These are phyloP conservation scores for Pseudopediastrum boryanum DNA, from an alignment of 139 green algal genomes.

Conservation along the genomic window DNA sequence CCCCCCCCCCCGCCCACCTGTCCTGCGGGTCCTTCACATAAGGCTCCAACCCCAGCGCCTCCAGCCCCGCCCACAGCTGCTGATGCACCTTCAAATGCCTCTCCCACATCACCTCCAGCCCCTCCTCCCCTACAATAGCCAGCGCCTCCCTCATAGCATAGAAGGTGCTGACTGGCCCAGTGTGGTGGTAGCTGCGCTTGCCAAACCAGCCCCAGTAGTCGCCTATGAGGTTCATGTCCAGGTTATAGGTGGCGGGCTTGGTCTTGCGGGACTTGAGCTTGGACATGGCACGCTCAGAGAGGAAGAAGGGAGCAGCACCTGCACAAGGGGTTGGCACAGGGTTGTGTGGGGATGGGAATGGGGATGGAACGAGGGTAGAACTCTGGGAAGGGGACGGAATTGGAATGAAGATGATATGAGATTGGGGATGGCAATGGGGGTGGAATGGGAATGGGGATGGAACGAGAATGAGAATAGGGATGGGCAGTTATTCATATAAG, in stretches of 20 bases:
- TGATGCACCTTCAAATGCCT: slow-evolving; percentile 32
- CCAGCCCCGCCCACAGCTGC: slow-evolving; percentile 82
- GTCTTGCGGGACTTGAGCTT: slow-evolving; percentile 81
- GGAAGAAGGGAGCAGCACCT: slow-evolving; percentile 79
- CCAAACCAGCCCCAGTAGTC: slow-evolving; percentile 69
- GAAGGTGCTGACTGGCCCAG: slow-evolving; percentile 64
- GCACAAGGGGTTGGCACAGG: slow-evolving; percentile 14
- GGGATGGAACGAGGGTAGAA: too few relatives aligned
- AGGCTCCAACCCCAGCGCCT: slow-evolving; percentile 75
- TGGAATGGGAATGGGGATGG: too few relatives aligned
- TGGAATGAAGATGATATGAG: too few relatives aligned
- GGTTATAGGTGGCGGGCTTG: slow-evolving; percentile 76
- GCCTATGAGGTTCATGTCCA: slow-evolving; percentile 89
- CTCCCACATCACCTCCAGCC: slow-evolving; percentile 51
- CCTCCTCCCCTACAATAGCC: slow-evolving; percentile 76
- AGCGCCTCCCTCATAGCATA: slow-evolving; percentile 92
- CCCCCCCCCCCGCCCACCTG: slow-evolving; percentile 18
- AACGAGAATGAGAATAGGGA: too few relatives aligned
- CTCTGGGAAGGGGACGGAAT: too few relatives aligned
- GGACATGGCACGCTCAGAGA: slow-evolving; percentile 74
- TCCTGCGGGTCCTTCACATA: slow-evolving; percentile 78
- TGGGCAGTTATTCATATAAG: too few relatives aligned
- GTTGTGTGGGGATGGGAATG: background rate
- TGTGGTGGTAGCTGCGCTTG: slow-evolving; percentile 82
- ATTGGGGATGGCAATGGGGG: too few relatives aligned